Evolutionary conservation across 176 grass and related monocot genomes (phyloP).

Genomic region (Hsuehochloa calcarea): DNA sequence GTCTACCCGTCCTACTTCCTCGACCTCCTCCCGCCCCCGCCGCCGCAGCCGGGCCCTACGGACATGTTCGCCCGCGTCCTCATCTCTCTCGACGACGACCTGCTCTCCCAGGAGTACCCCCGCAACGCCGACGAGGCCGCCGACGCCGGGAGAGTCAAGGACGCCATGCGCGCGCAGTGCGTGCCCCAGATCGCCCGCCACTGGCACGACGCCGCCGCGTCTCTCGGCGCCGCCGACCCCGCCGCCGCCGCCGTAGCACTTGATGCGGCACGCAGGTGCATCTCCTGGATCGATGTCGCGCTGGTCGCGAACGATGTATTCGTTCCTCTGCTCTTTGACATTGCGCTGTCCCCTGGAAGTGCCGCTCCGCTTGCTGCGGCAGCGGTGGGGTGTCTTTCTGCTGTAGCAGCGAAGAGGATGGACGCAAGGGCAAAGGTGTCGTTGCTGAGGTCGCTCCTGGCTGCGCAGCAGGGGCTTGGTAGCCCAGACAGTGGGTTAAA

Average conservation of each 20-base stretch:
- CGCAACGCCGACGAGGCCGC: slow-evolving; percentile 49
- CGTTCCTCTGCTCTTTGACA: slow-evolving; percentile 81
- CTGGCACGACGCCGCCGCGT: slow-evolving; percentile 63
- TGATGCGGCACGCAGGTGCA: slow-evolving; percentile 74
- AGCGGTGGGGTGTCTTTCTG: slow-evolving; percentile 67
- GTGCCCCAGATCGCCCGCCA: slow-evolving; percentile 86
- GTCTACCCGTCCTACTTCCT: slow-evolving; percentile 65
- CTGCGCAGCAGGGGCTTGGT: slow-evolving; percentile 48
- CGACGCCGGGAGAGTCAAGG: slow-evolving; percentile 77
- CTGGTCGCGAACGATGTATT: slow-evolving; percentile 86
- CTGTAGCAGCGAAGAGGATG: slow-evolving; percentile 83
- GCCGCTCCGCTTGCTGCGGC: slow-evolving; percentile 49
- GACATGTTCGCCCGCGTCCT: slow-evolving; percentile 96
- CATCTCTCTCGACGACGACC: slow-evolving; percentile 70
- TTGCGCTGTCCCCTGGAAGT: slow-evolving; percentile 59
- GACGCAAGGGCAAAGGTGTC: slow-evolving; percentile 63
- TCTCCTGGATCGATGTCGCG: slow-evolving; percentile 88
- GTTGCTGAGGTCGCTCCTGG: slow-evolving; percentile 64
- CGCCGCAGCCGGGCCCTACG: slow-evolving; percentile 39
- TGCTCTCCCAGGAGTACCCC: slow-evolving; percentile 89
- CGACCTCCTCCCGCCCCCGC: slow-evolving; percentile 54
- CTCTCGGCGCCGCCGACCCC: slow-evolving; percentile 55
- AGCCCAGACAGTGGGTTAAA: slow-evolving; percentile 58
- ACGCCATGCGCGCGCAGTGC: slow-evolving; percentile 89
- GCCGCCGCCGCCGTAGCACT: slow-evolving; percentile 51